A percentile compares a stretch with the other conserved stretches of the same genome.
These are phyloP conservation scores for Acanthamoeba castellanii DNA, from an alignment of 208 protist genomes.

Conservation along the genomic window DNA sequence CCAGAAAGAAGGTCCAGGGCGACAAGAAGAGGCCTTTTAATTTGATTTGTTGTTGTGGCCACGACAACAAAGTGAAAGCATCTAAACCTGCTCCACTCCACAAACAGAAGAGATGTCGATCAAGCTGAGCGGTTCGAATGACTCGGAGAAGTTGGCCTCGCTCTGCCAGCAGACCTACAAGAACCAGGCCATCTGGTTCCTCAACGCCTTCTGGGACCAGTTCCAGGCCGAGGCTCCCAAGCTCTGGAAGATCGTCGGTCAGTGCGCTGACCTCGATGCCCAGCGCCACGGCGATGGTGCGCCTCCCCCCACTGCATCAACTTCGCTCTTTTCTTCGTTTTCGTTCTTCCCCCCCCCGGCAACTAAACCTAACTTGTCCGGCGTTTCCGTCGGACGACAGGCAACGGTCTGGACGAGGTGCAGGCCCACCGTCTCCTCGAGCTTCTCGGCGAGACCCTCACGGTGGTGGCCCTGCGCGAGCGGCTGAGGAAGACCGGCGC, in stretches of 20 bases:
- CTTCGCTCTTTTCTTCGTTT: background rate
- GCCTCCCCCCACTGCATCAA: background rate
- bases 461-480: conserved; percentile 58
- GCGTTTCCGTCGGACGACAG: background rate
- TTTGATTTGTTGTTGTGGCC: too few species aligned
- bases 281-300: conserved; percentile 3
- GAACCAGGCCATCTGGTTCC: conserved; percentile 30
- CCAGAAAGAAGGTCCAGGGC: too few species aligned
- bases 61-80: too few species aligned
- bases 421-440: conserved; percentile 24
- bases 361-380: too few species aligned
- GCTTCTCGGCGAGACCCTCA: conserved; percentile 36
- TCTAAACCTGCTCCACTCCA: too few species aligned
- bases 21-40: too few species aligned
- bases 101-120: background rate
- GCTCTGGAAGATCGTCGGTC: background rate
- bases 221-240: background rate
- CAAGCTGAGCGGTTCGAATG: background rate
- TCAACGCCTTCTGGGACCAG: conserved; percentile 57
- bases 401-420: conserved; percentile 23
- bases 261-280: conserved; percentile 18
- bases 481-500: conserved; percentile 38
- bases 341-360: too few species aligned
- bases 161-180: conserved; percentile 13
- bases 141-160: background rate